Evolutionary conservation across 2,329 filamentous ascomycete species (phyloP).

Genomic region (Diaporthe vexans): DNA sequence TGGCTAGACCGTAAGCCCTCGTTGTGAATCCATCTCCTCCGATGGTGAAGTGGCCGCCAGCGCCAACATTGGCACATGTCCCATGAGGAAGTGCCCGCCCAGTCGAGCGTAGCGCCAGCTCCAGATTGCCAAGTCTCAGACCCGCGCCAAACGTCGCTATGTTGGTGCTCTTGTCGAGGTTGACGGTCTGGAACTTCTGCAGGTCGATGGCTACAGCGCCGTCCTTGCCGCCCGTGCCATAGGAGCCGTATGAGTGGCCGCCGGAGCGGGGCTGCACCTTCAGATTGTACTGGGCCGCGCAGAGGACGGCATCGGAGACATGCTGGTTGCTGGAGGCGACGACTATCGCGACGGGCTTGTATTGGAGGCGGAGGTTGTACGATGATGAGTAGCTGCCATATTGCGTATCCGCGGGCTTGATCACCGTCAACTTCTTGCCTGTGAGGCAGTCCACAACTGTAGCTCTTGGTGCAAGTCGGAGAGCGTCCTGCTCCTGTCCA

Average conservation of each 20-base stretch:
- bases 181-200: constrained; percentile 55
- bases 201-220: constrained; percentile 58
- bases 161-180: constrained; percentile 47
- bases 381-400: constrained; percentile 28
- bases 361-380: constrained; percentile 51
- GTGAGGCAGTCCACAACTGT: constrained; percentile 12
- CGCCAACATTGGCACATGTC: constrained; percentile 60
- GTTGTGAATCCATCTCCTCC: constrained; percentile 60
- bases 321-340: constrained; percentile 53
- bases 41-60: constrained; percentile 61
- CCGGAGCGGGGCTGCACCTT: constrained; percentile 66
- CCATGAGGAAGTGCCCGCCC: constrained; percentile 58
- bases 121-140: constrained; percentile 59
- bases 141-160: constrained; percentile 57
- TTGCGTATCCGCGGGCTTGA: background rate
- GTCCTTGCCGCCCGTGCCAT: constrained; percentile 58
- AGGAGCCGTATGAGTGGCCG: constrained; percentile 68
- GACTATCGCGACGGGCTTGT: constrained; percentile 50
- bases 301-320: constrained; percentile 60
- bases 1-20: constrained; percentile 63
- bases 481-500: background rate
- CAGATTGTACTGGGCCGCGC: constrained; percentile 56
- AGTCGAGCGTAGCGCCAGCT: constrained; percentile 51
- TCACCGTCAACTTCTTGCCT: constrained; percentile 10
- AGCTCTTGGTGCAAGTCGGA: background rate